phyloP scores from a whole-genome alignment of 2,329 filamentous ascomycete genomes.

The Pestalotiopsis sp. region DNA sequence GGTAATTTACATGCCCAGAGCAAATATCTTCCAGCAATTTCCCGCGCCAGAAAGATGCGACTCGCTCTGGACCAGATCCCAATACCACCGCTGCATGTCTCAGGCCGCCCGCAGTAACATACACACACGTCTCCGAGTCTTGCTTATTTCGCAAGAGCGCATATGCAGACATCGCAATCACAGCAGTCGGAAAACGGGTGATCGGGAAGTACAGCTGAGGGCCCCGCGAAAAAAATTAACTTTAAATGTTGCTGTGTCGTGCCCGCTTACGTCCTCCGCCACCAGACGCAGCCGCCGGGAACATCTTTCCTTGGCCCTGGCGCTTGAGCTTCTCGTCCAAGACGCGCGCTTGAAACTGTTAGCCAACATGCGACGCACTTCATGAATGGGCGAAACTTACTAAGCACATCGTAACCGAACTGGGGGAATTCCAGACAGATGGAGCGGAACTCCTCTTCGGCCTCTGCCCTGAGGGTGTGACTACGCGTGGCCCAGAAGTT shows the following conservation, averaged over 20 bases:
- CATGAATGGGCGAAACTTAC: conserved; percentile 43
- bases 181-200: not conserved
- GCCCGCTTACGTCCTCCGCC: conserved; percentile 57
- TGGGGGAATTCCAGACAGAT: conserved; percentile 89
- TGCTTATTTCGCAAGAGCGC: not conserved
- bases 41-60: not conserved
- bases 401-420: conserved; percentile 91
- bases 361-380: conserved; percentile 19
- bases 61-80: not conserved
- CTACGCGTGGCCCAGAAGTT: conserved; percentile 84
- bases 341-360: conserved; percentile 51
- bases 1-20: not conserved
- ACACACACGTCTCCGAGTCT: not conserved
- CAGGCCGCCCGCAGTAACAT: not conserved
- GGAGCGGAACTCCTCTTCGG: conserved; percentile 79
- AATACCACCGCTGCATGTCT: not conserved
- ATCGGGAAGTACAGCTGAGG: too few species aligned
- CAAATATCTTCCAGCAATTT: not conserved
- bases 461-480: conserved; percentile 81
- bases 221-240: too few species aligned
- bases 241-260: conserved; percentile 47
- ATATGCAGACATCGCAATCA: not conserved
- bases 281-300: conserved; percentile 36
- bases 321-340: conserved; percentile 67
- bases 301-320: conserved; percentile 61